Percentiles rank a stretch among this genome's conserved stretches.
phyloP scores from a whole-genome alignment of 768 basidiomycete species.

The Tricholoma saponaceum region DNA sequence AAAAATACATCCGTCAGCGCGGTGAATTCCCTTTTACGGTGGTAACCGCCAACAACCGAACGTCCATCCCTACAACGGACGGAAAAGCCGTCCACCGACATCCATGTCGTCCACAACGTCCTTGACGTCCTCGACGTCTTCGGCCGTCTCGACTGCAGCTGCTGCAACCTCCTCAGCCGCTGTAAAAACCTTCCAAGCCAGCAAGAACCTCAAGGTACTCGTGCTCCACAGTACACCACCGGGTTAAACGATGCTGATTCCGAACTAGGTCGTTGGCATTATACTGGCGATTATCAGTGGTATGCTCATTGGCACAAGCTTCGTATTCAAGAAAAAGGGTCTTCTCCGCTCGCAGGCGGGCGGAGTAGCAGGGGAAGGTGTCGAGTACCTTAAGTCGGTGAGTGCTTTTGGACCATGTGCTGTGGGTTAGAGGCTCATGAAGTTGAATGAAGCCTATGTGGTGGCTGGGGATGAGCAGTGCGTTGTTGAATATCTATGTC shows the following conservation, averaged over 20 bases:
- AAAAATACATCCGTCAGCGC: too few relatives aligned
- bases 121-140: constrained; percentile 29
- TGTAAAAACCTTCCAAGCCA: constrained; percentile 29
- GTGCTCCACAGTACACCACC: neutral
- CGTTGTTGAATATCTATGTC: constrained; percentile 20
- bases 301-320: constrained; percentile 85
- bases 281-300: constrained; percentile 76
- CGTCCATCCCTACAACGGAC: neutral
- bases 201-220: constrained; percentile 50
- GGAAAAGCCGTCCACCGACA: constrained; percentile 10
- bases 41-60: neutral
- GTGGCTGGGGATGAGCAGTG: constrained; percentile 93
- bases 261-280: constrained; percentile 66
- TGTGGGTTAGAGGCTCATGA: constrained; percentile 8
- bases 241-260: neutral
- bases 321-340: constrained; percentile 99
- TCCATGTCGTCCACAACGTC: constrained; percentile 25
- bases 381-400: constrained; percentile 93
- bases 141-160: constrained; percentile 28
- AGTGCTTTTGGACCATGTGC: constrained; percentile 24
- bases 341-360: constrained; percentile 78
- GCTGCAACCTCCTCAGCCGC: constrained; percentile 38
- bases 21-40: neutral
- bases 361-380: constrained; percentile 76
- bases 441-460: constrained; percentile 60